Base-by-base conservation (phyloP, 2,329 filamentous ascomycete species). In the Daldinia sp. region DNA sequence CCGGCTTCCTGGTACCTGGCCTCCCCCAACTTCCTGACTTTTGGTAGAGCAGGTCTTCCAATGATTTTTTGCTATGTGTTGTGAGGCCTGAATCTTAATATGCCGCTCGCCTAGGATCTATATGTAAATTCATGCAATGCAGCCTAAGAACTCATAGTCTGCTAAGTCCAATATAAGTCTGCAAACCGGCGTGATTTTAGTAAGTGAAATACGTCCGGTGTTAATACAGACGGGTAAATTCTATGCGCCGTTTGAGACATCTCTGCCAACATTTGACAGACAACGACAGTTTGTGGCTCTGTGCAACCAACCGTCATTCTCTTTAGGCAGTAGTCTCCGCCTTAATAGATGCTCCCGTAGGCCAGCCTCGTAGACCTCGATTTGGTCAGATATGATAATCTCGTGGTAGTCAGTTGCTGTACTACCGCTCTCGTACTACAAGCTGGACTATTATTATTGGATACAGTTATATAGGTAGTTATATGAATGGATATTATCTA, bases 71-170 rank as follows among this genome's bases (percentile, higher is more conserved):
- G 33, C 13, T 4, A 6, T 51, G 26, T 12, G 15, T n/a, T 50
- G 6, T 35, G 37, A 23, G 26, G 13, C 37, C 42, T 18, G 28
- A 54, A 9, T 56, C 18, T 55, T 48, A 23, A 48, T 48, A 67
- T 65, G 58, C 26, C n/a, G 56, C 62, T 70, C 69, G 55, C 56
- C 55, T 56, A 48, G 58, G 35, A 37, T 63, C n/a, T 54, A 50
- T 46, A 63, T 68, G 57, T 62, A 68, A 53, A 63, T 57, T 41
- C 51, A 65, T 69, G 69, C 67, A 70, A 58, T 63, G 60, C 69
- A 69, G 58, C 67, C 67, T 44, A 68, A 71, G 50, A 69, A 30
- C 42, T 58, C 63, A 63, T 51, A 46, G 51, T 42, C 46, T 28
- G 20, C 37, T 2, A 2, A 59, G 50, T 55, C 50, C 53, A 39